Percentiles rank a stretch among this genome's conserved stretches.
Conservation (phyloP, 106 monocot genomes). For the Allium cepa region DNA sequence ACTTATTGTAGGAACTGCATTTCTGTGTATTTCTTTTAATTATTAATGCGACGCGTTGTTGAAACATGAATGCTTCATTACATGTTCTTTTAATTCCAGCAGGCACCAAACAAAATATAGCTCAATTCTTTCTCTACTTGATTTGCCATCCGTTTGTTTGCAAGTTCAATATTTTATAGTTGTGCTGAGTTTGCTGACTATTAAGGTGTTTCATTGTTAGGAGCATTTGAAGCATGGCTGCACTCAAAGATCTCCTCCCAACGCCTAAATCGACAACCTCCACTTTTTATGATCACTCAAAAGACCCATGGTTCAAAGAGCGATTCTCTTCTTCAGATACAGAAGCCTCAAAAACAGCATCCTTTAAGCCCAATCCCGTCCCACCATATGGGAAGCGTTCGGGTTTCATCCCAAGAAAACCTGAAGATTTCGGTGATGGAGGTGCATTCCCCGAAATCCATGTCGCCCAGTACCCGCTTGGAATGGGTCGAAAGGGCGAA, state of each 20-base stretch:
- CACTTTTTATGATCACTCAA: constrained; percentile 74
- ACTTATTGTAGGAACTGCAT: too few species aligned
- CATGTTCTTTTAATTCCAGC: too few species aligned
- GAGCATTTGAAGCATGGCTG: constrained; percentile 33
- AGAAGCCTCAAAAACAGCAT: background rate
- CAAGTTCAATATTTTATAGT: too few species aligned
- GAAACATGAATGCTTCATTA: too few species aligned
- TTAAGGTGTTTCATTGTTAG: too few species aligned
- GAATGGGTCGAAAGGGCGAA: constrained; percentile 83
- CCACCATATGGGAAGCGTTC: constrained; percentile 87
- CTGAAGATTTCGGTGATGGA: constrained; percentile 95
- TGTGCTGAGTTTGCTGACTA: too few species aligned
- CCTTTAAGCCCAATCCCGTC: constrained; percentile 22
- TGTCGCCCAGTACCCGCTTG: constrained; percentile 88
- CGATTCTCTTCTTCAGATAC: constrained; percentile 33
- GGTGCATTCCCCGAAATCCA: constrained; percentile 98
- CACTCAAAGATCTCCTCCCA: constrained; percentile 83
- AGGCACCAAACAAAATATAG: too few species aligned
- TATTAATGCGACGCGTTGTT: too few species aligned
- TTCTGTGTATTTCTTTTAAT: too few species aligned
- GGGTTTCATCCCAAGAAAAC: constrained; percentile 71
- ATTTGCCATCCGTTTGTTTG: too few species aligned
- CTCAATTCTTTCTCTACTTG: too few species aligned
- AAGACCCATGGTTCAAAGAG: constrained; percentile 94
- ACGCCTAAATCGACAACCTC: constrained; percentile 42